Base-by-base conservation (phyloP, 2,329 filamentous ascomycete genomes). In the Ophiosphaerella narmari region DNA sequence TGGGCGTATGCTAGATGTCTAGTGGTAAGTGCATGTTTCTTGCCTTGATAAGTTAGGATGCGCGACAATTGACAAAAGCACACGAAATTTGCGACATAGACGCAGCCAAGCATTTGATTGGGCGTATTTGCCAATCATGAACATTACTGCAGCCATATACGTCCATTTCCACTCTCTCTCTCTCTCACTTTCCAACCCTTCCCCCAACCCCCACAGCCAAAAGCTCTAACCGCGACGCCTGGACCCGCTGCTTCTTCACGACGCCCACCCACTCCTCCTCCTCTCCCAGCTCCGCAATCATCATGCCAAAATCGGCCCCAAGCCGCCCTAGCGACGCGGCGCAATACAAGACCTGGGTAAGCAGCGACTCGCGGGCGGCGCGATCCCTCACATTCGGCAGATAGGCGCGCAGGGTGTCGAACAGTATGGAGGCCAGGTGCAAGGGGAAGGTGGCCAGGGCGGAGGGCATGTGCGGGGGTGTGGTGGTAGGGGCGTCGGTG, bases 311-410 rank as follows among this genome's bases (percentile, higher is more conserved):
- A 71, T 99, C 94, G 1, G 90, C 92, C 2, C 94, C 94, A 0
- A 97, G 77, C 39, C 94, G 83, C 0, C 93, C 93, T 41, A 99
- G 77, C 74, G 92, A 97, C 39, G 91, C 90, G 0, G 93, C 92
- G 63, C 91, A 96, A 74, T 97, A 97, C 7, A 97, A 77, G 0
- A 97, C 89, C 70, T 97, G 93, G 0, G 92, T 97, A 33, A 97
- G 76, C 46, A 97, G 80, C 66, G 91, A 96, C 68, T 97, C 93
- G 29, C 91, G 80, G 0, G 89, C 87, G 21, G 87, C 83, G 55
- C 87, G 86, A 64, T 97, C 92, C 58, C 83, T 84, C 3, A 97
- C 85, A 42, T 89, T 90, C 0, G 91, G 90, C 2, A 97, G 78
- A 70, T 97, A 96, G 12, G 76, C 74, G 46, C 83, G 82, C 39